Evolutionary conservation across 371 early-diverging fungal species (phyloP), one percentile per base, ranked within the genome.

Genomic region (Neoconidiobolus thromboides): DNA sequence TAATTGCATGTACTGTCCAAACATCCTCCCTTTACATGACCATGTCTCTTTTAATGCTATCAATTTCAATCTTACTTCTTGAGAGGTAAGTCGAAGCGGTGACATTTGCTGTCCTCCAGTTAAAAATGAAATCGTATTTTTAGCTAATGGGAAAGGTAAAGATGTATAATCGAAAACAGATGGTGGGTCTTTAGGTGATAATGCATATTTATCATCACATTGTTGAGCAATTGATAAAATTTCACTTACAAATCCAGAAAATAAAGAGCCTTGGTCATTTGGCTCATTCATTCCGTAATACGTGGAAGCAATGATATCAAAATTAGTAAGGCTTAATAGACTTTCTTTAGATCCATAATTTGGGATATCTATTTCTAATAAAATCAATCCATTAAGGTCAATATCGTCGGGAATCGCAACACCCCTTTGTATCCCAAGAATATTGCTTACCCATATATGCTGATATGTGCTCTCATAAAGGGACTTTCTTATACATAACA

Each of bases 381-480:
- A 39, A 5, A 55, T 39, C 10, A 55, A 39, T 9, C 48, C 48
- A 14, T 49, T 48, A 36, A 15, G 47, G 47, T 65, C 59, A 4
- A 66, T 42, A 40, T 68, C 58, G 2, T 47, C 26, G 3, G 66
- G 68, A 39, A 68, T 52, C 4, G 50, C 40, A 37, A 60, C 48
- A 7, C 53, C 14, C 41, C 42, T 37, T 10, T n/a, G 43, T 50
- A 69, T 38, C 5, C 69, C 67, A 0, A 69, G 53, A 3, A 69
- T 41, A 62, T 69, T 69, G 50, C 57, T 62, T 12, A 61, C 51
- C 48, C 57, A 61, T 14, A 53, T 51, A 12, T 59, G 46, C 42
- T 62, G 65, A 46, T 69, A 69, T 7, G 43, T 60, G 12, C 15
- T 41, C 14, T 59, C 59, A 60, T 60, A 65, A 37, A 65, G 65